These are phyloP conservation scores for Skeletonema tropicum DNA, from an alignment of 108 stramenopile species.

Conservation along the genomic window DNA sequence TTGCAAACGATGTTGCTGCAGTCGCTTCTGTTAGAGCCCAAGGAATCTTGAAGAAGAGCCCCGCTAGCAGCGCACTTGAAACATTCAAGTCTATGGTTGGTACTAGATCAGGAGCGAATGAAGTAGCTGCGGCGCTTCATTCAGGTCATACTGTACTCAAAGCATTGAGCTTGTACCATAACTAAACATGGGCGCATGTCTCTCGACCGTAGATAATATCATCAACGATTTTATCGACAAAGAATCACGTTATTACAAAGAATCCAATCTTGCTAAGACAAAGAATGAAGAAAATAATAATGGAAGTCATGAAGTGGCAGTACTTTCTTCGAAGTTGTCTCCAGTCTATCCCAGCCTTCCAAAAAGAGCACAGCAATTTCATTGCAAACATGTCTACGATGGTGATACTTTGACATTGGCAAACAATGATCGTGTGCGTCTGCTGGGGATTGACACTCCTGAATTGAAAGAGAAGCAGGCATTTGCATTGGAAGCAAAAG, in stretches of 20 bases:
- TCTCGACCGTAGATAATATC: slow-evolving; percentile 26
- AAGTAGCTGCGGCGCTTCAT: too few species aligned
- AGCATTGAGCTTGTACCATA: too few species aligned
- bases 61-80: too few species aligned
- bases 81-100: too few species aligned
- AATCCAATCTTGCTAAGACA: slow-evolving; percentile 22
- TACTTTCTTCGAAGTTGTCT: slow-evolving; percentile 39
- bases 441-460: slow-evolving; percentile 82
- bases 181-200: slow-evolving; percentile 29
- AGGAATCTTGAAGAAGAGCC: too few species aligned
- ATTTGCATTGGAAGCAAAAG: slow-evolving; percentile 79
- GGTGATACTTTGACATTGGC: slow-evolving; percentile 78
- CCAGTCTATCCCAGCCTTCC: slow-evolving; percentile 63
- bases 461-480: slow-evolving; percentile 81
- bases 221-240: slow-evolving; percentile 36
- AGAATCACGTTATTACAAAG: slow-evolving; percentile 40
- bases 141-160: too few species aligned
- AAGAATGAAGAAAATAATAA: slow-evolving; percentile 4
- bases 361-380: slow-evolving; percentile 51
- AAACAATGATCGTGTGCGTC: slow-evolving; percentile 65
- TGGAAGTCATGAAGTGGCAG: slow-evolving; percentile 10
- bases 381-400: slow-evolving; percentile 75
- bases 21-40: too few species aligned
- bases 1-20: too few species aligned
- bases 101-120: too few species aligned